Conservation (phyloP, 306 rosid species). For the Cucurbita pepo region DNA sequence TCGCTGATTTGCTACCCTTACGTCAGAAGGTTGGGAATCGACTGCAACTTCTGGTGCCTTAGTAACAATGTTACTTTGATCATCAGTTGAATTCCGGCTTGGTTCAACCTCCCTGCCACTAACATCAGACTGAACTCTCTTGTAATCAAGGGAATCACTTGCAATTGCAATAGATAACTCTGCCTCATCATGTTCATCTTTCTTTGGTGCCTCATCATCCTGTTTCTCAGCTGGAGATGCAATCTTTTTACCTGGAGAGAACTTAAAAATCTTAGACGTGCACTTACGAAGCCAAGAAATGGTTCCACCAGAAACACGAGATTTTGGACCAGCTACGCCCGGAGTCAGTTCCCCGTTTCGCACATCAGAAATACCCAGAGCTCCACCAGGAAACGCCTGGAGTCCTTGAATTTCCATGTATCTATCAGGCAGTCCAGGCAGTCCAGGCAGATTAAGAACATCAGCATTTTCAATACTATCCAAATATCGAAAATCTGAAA, state of each 20-base stretch:
- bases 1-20: conserved; percentile 17
- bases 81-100: conserved; percentile 44
- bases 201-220: conserved; percentile 21
- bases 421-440: conserved; percentile 33
- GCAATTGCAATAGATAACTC: conserved; percentile 53
- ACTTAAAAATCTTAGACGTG: conserved; percentile 66
- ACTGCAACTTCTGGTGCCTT: conserved; percentile 30
- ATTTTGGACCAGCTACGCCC: conserved; percentile 18
- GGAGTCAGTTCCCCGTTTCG: conserved; percentile 32
- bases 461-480: conserved; percentile 51
- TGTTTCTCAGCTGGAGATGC: conserved; percentile 31
- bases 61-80: conserved; percentile 43
- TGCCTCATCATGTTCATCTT: conserved; percentile 42
- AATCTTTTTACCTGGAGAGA: conserved; percentile 46
- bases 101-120: conserved; percentile 41
- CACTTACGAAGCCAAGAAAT: conserved; percentile 83
- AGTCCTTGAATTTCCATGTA: conserved; percentile 11
- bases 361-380: conserved; percentile 22
- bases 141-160: conserved; percentile 57
- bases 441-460: conserved; percentile 38
- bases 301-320: conserved; percentile 58
- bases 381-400: conserved; percentile 23
- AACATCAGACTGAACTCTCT: conserved; percentile 34
- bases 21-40: conserved; percentile 40
- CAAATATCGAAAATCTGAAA: conserved; percentile 45